Conservation (phyloP, 768 basidiomycete genomes). For the Calocybe gangraenosa region DNA sequence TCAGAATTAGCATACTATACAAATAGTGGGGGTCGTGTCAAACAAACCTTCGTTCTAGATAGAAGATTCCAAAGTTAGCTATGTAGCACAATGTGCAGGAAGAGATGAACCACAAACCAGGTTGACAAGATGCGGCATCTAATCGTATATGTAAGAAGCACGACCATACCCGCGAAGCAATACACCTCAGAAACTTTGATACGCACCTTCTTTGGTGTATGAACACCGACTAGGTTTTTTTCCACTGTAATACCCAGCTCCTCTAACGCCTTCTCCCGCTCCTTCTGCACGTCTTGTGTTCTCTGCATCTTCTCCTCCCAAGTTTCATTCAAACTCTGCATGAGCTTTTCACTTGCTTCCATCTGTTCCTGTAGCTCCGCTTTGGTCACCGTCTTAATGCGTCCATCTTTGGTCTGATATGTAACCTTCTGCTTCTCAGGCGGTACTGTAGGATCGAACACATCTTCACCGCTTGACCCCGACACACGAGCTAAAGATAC, state of each 20-base stretch:
- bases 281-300: constrained; percentile 93
- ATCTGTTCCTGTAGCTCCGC: constrained; percentile 97
- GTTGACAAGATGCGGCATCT: constrained; percentile 95
- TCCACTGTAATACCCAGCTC: constrained; percentile 97
- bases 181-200: constrained; percentile 11
- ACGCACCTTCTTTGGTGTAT: constrained; percentile 93
- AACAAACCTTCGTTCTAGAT: constrained; percentile 65
- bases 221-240: constrained; percentile 94
- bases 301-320: constrained; percentile 94
- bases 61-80: constrained; percentile 13
- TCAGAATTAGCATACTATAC: constrained; percentile 10
- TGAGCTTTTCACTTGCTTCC: constrained; percentile 90
- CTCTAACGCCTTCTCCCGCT: constrained; percentile 95
- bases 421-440: constrained; percentile 95
- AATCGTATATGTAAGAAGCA: constrained; percentile 9
- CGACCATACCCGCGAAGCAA: constrained; percentile 8
- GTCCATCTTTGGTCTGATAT: constrained; percentile 89
- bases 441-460: constrained; percentile 84
- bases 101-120: constrained; percentile 52
- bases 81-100: constrained; percentile 8
- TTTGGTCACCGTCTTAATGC: constrained; percentile 93
- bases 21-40: constrained; percentile 9
- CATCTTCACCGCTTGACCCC: constrained; percentile 62
- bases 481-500: constrained; percentile 63
- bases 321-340: constrained; percentile 90